phyloP scores from a whole-genome alignment of 495 filamentous ascomycete genomes.

The Aspergillus leporis region DNA sequence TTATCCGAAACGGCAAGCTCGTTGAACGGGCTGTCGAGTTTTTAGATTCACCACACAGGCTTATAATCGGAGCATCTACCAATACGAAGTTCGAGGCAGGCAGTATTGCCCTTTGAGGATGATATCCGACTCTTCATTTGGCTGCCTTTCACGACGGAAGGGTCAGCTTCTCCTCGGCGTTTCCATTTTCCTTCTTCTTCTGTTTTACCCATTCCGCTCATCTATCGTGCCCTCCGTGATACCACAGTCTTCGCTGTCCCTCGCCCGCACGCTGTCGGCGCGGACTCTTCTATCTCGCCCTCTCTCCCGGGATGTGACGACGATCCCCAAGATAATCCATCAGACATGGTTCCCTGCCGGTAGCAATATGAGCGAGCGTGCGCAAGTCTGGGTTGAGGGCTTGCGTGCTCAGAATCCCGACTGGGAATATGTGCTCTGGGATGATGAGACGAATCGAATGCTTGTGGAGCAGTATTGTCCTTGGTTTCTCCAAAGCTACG shows the following conservation, averaged over 20 bases:
- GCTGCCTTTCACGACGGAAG: background rate
- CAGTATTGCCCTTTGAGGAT: background rate
- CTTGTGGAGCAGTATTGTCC: conserved; percentile 22
- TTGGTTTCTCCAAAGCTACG: conserved; percentile 23
- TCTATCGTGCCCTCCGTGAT: background rate
- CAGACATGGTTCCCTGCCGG: conserved; percentile 29
- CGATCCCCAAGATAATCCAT: conserved; percentile 26
- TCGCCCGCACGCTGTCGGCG: conserved; percentile 9
- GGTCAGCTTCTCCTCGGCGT: background rate
- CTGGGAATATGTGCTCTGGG: conserved; percentile 30
- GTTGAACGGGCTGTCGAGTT: background rate
- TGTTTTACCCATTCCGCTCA: background rate
- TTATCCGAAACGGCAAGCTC: background rate
- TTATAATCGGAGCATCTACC: background rate
- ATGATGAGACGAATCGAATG: conserved; percentile 22
- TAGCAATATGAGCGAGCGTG: conserved; percentile 24
- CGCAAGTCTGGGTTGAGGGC: conserved; percentile 20
- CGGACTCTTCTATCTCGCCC: conserved; percentile 20
- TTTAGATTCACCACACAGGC: background rate
- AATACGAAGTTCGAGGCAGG: background rate
- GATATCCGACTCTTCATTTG: background rate
- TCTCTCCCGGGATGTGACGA: conserved; percentile 10
- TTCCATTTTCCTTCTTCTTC: background rate
- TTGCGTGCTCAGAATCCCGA: conserved; percentile 18
- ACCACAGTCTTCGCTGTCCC: background rate